Evolutionary conservation across 331 rosid genomes (phyloP), one percentile per base, ranked within the genome.

Genomic region (Rosa hybrid): DNA sequence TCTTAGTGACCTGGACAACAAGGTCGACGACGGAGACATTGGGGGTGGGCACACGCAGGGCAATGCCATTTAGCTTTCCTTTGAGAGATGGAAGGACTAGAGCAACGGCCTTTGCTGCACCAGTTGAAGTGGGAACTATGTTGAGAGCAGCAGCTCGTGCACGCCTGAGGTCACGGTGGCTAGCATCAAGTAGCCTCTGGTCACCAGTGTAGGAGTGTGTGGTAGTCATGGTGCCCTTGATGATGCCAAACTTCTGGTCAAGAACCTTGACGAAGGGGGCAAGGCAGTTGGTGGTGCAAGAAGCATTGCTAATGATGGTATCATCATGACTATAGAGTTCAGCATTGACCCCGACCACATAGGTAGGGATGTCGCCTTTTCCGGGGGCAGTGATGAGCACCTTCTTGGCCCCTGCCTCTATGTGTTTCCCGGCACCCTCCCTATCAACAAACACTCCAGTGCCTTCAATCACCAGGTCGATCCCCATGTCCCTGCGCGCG

Each of bases 91-190:
- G 99, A 13, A 95, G 98, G 77, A 93, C 99, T 1, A 95, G 92
- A 30, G 99, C 97, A 42, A 95, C 98, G 2, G 99, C 99, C 86
- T 93, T 95, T n/a, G 99, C 99, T n/a, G 99, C 98, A 67, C 99
- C 99, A 0, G 99, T 95, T 25, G 99, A 95, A 2, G 99, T 95
- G 4, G 99, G 99, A 57, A 93, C 99, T 0, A 93, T 95, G 93
- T 95, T 95, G 13, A 95, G 96, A 0, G 99, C 99, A 10, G 99
- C 98, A 3, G 99, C 99, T 41, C 98, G 83, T 1, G 99, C 98
- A 67, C 99, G 93, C 81, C 99, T 86, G 17, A 95, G 89, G 85
- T 95, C 99, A 11, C 99, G 98, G 90, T 95, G 99, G 89, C 99
- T 95, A 25, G 99, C 99, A 49, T 95, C 99, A 2, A 95, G 97